Percentiles rank a stretch among this genome's conserved stretches.
phyloP scores from a whole-genome alignment of 441 rosid species.

The Geranium incanum region DNA sequence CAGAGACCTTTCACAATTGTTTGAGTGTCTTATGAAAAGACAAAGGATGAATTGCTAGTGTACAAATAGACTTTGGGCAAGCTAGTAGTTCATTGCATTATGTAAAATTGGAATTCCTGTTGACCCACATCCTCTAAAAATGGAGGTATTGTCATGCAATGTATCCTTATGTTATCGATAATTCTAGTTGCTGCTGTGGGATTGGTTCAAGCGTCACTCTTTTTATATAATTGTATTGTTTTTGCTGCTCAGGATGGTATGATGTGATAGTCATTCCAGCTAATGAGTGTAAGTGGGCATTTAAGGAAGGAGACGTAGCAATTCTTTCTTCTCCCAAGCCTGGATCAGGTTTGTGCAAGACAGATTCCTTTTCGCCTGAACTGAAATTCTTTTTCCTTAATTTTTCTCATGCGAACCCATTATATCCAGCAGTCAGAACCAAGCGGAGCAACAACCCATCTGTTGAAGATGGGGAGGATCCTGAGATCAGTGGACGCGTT shows the following conservation, averaged over 20 bases:
- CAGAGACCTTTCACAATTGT: neutral
- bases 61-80: neutral
- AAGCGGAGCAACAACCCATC: constrained; percentile 41
- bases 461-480: constrained; percentile 51
- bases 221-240: neutral
- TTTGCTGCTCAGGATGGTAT: constrained; percentile 67
- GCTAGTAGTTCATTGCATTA: neutral
- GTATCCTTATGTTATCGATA: neutral
- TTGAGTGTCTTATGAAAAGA: neutral
- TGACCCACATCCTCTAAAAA: neutral
- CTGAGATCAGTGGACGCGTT: constrained; percentile 67
- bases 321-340: constrained; percentile 80
- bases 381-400: neutral
- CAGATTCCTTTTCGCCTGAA: neutral
- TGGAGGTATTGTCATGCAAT: neutral
- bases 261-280: constrained; percentile 71
- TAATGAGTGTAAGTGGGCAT: constrained; percentile 78
- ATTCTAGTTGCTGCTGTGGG: neutral
- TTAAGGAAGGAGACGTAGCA: constrained; percentile 98
- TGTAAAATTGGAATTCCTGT: neutral
- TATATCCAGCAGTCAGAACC: constrained; percentile 40
- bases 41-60: neutral
- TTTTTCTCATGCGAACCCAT: constrained; percentile 8
- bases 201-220: neutral
- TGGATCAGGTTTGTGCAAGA: constrained; percentile 50